phyloP scores from a whole-genome alignment of 495 filamentous ascomycete species.

The Hamigera avellanea region DNA sequence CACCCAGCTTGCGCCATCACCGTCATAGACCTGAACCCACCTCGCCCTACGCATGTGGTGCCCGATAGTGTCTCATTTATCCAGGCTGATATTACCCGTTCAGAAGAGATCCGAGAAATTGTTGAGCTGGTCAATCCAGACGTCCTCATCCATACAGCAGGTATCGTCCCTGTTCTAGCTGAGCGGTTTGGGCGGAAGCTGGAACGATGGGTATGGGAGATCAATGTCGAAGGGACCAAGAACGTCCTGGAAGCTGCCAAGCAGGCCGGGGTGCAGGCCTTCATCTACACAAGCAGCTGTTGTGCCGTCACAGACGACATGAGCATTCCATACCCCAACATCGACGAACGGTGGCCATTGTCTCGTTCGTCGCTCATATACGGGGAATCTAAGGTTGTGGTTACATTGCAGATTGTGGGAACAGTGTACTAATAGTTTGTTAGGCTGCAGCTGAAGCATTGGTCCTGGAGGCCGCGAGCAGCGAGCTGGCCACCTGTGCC shows the following conservation, averaged over 20 bases:
- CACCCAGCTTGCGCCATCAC: conserved; percentile 31
- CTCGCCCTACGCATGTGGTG: conserved; percentile 18
- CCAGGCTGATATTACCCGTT: conserved; percentile 27
- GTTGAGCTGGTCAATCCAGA: conserved; percentile 23
- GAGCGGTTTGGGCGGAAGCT: conserved; percentile 29
- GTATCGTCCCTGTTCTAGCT: conserved; percentile 28
- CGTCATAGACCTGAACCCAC: conserved; percentile 28
- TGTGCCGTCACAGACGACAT: conserved; percentile 45
- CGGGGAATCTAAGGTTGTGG: conserved; percentile 44
- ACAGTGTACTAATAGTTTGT: conserved; percentile 4
- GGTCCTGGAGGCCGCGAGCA: conserved; percentile 38
- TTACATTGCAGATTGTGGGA: neutral
- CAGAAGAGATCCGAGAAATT: conserved; percentile 15
- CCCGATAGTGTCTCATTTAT: conserved; percentile 20
- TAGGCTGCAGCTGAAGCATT: conserved; percentile 43
- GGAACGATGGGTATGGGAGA: conserved; percentile 24
- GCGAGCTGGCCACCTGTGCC: conserved; percentile 38
- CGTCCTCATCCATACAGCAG: conserved; percentile 35
- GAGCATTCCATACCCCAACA: conserved; percentile 37
- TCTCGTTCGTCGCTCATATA: conserved; percentile 40
- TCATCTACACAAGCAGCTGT: conserved; percentile 48
- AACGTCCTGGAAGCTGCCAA: conserved; percentile 44
- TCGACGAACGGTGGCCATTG: conserved; percentile 41
- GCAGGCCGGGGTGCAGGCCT: conserved; percentile 35
- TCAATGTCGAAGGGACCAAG: conserved; percentile 48